These are phyloP conservation scores for Aureobasidium sp. DNA, from an alignment of 2,329 filamentous ascomycete genomes.

Conservation along the genomic window DNA sequence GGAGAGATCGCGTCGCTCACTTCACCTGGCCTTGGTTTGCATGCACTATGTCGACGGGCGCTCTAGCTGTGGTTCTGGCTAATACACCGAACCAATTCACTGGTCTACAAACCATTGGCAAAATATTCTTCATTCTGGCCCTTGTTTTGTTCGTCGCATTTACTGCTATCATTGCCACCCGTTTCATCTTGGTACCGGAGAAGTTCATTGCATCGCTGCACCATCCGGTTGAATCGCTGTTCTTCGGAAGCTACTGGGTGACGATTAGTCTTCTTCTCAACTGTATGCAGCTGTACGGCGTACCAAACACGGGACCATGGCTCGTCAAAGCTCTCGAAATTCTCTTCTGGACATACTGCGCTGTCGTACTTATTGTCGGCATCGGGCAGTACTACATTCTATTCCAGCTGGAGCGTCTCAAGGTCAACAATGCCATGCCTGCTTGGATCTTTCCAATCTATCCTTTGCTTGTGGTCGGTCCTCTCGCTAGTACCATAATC, in stretches of 20 bases:
- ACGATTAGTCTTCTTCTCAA: conserved; percentile 59
- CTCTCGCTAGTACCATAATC: conserved; percentile 28
- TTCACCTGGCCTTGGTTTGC: conserved; percentile 57
- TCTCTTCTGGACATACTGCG: conserved; percentile 62
- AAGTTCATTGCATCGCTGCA: conserved; percentile 48
- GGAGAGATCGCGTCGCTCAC: conserved; percentile 8
- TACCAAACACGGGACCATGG: conserved; percentile 45
- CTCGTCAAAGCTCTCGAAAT: conserved; percentile 52
- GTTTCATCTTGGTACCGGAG: conserved; percentile 53
- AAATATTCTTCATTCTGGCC: conserved; percentile 61
- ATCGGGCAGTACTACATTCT: conserved; percentile 43
- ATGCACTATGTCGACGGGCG: conserved; percentile 65
- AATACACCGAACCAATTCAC: conserved; percentile 56
- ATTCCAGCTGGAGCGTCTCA: conserved; percentile 20
- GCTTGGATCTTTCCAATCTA: conserved; percentile 25
- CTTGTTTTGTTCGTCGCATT: conserved; percentile 54
- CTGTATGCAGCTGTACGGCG: conserved; percentile 56
- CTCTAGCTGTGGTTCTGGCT: conserved; percentile 55
- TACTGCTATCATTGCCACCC: conserved; percentile 43
- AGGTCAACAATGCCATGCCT: conserved; percentile 21
- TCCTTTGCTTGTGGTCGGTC: conserved; percentile 30
- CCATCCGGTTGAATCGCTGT: conserved; percentile 60
- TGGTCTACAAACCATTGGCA: conserved; percentile 55
- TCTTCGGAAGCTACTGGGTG: conserved; percentile 65
- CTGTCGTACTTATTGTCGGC: conserved; percentile 50